Evolutionary conservation across 257 asterid species (phyloP).

Genomic region (Solanum microdontum): DNA sequence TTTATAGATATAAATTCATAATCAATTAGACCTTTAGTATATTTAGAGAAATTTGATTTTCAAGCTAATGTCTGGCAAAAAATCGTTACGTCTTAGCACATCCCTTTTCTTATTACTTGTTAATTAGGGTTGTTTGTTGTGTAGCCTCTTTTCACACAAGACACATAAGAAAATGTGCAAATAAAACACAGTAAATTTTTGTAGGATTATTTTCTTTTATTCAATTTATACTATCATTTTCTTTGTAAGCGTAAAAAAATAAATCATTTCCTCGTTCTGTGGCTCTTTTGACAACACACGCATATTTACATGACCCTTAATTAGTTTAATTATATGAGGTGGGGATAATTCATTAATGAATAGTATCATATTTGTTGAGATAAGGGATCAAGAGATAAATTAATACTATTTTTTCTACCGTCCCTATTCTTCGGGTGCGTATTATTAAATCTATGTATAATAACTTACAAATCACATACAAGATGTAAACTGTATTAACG

Average conservation of each 20-base stretch:
- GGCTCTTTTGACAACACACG: neutral
- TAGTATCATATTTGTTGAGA: neutral
- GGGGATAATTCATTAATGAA: neutral
- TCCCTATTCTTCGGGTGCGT: neutral
- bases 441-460: rapidly evolving
- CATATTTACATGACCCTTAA: neutral
- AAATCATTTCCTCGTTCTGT: neutral
- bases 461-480: neutral
- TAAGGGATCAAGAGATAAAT: neutral
- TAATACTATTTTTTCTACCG: neutral
- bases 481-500: no score
- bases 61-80: neutral
- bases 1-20: no score
- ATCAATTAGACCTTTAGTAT: no score
- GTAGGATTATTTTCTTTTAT: no score
- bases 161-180: neutral
- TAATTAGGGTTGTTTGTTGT: neutral
- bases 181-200: neutral
- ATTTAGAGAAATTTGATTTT: no score
- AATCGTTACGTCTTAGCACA: neutral
- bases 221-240: neutral
- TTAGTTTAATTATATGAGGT: neutral
- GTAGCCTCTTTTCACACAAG: neutral
- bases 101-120: no score
- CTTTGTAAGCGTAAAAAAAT: neutral